Percentiles rank a stretch among this genome's conserved stretches.
Evolutionary conservation across 176 grass and related monocot genomes (phyloP).

Genomic region (Eleusine indica): DNA sequence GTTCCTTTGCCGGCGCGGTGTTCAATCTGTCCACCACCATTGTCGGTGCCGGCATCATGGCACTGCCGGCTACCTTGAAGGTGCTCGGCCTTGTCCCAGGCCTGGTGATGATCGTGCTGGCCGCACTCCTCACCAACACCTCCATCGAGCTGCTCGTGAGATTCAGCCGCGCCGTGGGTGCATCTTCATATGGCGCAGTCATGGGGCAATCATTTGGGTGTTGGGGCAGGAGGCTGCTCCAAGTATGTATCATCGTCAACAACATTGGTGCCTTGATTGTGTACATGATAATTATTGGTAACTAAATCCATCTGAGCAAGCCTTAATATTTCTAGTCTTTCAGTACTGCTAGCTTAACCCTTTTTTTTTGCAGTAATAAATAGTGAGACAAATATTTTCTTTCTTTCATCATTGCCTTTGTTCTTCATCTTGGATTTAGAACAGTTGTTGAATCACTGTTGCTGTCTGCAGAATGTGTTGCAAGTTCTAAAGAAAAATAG

Average conservation of each 20-base stretch:
- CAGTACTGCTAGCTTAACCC: neutral
- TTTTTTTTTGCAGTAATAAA: too few species aligned
- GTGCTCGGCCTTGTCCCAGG: slow-evolving; percentile 89
- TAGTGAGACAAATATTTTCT: too few species aligned
- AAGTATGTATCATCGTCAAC: slow-evolving; percentile 83
- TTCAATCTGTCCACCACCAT: slow-evolving; percentile 98
- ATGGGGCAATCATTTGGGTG: slow-evolving; percentile 83
- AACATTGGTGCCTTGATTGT: slow-evolving; percentile 91
- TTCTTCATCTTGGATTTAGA: too few species aligned
- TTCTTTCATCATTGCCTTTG: too few species aligned
- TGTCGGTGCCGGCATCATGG: slow-evolving; percentile 97
- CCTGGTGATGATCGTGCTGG: slow-evolving; percentile 76
- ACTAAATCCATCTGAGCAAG: neutral
- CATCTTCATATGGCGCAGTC: slow-evolving; percentile 64
- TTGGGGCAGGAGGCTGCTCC: slow-evolving; percentile 64
- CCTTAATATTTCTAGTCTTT: slow-evolving; percentile 3
- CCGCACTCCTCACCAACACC: slow-evolving; percentile 75
- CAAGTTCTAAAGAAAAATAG: too few species aligned
- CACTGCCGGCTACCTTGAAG: slow-evolving; percentile 93
- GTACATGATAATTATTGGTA: slow-evolving; percentile 99
- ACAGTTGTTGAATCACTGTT: too few species aligned
- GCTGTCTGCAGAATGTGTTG: too few species aligned
- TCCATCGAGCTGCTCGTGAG: slow-evolving; percentile 85
- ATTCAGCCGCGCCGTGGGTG: slow-evolving; percentile 67
- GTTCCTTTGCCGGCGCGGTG: slow-evolving; percentile 79